Percentiles rank a stretch among this genome's conserved stretches.
phyloP scores from a whole-genome alignment of 2,329 filamentous ascomycete genomes.

The Trichoderma semiorbis region DNA sequence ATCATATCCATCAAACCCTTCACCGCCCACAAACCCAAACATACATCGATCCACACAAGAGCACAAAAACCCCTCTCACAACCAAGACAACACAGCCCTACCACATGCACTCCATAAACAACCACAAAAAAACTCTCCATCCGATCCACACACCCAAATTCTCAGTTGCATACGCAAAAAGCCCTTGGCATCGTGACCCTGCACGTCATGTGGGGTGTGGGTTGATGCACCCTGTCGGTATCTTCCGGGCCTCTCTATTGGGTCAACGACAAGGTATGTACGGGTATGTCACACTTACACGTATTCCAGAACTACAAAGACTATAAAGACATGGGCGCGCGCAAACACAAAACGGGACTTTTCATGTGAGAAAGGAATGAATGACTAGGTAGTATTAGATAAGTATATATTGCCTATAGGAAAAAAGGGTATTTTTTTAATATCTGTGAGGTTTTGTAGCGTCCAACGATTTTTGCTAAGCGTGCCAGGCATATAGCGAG shows the following conservation, averaged over 20 bases:
- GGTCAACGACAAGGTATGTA: neutral
- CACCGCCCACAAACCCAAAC: neutral
- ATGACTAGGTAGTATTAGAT: slow-evolving; percentile 11
- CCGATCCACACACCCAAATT: neutral
- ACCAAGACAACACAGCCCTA: neutral
- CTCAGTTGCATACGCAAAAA: neutral
- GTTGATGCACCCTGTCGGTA: neutral
- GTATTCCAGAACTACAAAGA: neutral
- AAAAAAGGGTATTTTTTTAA: neutral
- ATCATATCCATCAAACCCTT: neutral
- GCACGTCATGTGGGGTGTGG: neutral
- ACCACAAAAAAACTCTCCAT: neutral
- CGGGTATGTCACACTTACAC: neutral
- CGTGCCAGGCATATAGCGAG: slow-evolving; percentile 9
- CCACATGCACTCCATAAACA: neutral
- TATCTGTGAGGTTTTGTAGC: neutral
- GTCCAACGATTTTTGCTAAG: slow-evolving; percentile 9
- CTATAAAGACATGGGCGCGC: neutral
- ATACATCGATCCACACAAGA: neutral
- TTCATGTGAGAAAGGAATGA: slow-evolving; percentile 6
- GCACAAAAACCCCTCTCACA: neutral
- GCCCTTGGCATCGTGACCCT: slow-evolving; percentile 5
- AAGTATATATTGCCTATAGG: slow-evolving; percentile 14
- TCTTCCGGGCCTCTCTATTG: slow-evolving; percentile 8
- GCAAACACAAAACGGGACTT: neutral